Conservation (phyloP, 78 protist genomes). For the Protostelium mycophagum region DNA sequence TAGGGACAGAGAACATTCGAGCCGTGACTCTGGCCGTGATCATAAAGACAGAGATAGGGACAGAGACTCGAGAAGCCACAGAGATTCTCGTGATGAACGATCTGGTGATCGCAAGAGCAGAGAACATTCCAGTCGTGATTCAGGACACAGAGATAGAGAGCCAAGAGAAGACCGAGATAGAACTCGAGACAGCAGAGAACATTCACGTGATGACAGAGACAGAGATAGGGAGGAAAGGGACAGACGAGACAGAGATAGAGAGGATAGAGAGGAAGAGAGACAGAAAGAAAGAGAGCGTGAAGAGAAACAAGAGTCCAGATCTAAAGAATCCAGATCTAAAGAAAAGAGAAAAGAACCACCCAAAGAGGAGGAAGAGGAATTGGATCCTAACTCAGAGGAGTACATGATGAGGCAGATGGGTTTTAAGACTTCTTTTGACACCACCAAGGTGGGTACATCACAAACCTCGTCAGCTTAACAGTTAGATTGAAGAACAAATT, state of each 20-base stretch:
- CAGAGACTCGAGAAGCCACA: background rate
- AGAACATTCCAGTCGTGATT: background rate
- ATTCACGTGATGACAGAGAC: background rate
- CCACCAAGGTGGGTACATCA: background rate
- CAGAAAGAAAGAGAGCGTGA: background rate
- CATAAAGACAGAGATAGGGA: background rate
- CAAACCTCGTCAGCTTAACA: background rate
- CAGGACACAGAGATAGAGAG: background rate
- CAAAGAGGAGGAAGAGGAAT: background rate
- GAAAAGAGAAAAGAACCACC: background rate
- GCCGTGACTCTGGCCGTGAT: background rate
- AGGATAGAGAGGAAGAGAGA: background rate
- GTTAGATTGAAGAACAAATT: too few species aligned
- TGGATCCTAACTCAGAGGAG: background rate
- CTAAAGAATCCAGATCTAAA: background rate
- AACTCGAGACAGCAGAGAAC: background rate
- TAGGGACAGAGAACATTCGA: background rate
- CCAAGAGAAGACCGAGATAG: background rate
- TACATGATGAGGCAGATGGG: constrained; percentile 12
- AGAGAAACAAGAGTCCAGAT: background rate
- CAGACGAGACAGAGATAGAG: constrained; percentile 4
- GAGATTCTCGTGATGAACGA: background rate
- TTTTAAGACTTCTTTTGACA: background rate
- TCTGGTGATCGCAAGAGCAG: background rate
- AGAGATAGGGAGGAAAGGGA: background rate